Conservation (phyloP, 2,329 filamentous ascomycete genomes). For the Hansfordia pulvinata region DNA sequence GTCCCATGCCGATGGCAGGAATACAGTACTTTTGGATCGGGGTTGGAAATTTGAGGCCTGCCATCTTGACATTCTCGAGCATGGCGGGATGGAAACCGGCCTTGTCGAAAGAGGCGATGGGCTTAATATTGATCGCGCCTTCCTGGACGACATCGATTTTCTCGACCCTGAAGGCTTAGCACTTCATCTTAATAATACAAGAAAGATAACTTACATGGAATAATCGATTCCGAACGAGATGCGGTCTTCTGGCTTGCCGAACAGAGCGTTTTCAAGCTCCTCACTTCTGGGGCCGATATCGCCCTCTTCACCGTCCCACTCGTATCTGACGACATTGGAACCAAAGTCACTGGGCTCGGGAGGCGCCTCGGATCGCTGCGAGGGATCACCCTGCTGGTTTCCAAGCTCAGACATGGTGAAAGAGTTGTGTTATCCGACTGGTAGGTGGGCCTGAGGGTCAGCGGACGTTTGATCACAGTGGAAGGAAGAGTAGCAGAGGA, state of each 20-base stretch:
- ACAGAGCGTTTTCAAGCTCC: conserved; percentile 65
- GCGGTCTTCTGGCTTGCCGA: conserved; percentile 42
- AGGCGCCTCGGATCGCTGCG: too few relatives aligned
- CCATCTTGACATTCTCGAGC: conserved; percentile 61
- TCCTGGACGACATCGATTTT: conserved; percentile 44
- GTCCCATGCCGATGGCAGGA: conserved; percentile 60
- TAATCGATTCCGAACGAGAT: conserved; percentile 45
- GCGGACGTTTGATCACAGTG: too few relatives aligned
- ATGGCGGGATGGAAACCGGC: conserved; percentile 80
- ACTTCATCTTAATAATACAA: conserved; percentile 1
- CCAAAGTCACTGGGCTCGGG: conserved; percentile 26
- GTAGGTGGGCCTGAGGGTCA: too few relatives aligned
- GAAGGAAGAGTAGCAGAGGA: too few relatives aligned
- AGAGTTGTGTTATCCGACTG: too few relatives aligned
- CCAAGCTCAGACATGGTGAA: too few relatives aligned
- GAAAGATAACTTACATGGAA: conserved; percentile 33
- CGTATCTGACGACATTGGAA: conserved; percentile 53
- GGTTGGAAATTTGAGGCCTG: conserved; percentile 60
- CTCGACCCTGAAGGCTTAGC: conserved; percentile 28
- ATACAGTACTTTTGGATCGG: conserved; percentile 81
- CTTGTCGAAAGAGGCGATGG: conserved; percentile 48
- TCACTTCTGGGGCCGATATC: conserved; percentile 64
- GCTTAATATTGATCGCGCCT: conserved; percentile 34
- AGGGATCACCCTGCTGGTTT: too few relatives aligned
- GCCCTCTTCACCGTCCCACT: conserved; percentile 76